Base-by-base conservation (phyloP, 371 early-diverging fungal species). In the Mucor lusitanicus region DNA sequence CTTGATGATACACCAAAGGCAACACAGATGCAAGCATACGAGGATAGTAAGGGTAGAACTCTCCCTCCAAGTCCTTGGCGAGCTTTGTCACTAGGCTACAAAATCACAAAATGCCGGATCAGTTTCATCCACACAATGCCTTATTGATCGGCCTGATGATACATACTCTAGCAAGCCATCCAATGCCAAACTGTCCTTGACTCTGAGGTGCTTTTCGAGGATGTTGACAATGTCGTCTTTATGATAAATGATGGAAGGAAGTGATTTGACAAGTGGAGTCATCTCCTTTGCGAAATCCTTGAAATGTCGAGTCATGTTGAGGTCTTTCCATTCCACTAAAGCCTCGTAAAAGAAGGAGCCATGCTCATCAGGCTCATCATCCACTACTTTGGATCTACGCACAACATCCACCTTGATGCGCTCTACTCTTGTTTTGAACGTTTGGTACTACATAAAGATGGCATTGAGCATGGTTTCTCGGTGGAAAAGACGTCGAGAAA, bases 1-100 rank as follows among this genome's bases (percentile, higher is more conserved):
- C 90, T 39, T 85, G 81, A 13, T 80, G 76, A 40, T 87, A 82
- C 33, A 94, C 87, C 32, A 95, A 73, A 23, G 86, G 85, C 56
- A 89, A 63, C 23, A 96, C 86, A 8, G 84, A 73, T 1, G 71
- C 65, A 25, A 94, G 67, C 28, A 96, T 66, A 5, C 80, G 68
- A 42, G 84, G 82, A 70, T 93, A 94, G 71, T 91, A 89, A n/a
- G 90, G 89, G 69, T 88, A 91, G 32, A 97, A 90, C 67, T 98
- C 98, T 11, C 91, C 92, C 75, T 94, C 94, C 25, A 99, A 82
- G 77, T 99, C 99, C 69, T 88, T 91, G 9, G 95, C 92, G 32
- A 99, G 80, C 32, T 90, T 87, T 4, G 91, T 89, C 1, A 91
- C 83, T 61, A 97, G 74, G 63, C 94, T 92, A 35, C n/a, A 35